Evolutionary conservation across 2,329 filamentous ascomycete species (phyloP).

Genomic region (Penicillium sp.): DNA sequence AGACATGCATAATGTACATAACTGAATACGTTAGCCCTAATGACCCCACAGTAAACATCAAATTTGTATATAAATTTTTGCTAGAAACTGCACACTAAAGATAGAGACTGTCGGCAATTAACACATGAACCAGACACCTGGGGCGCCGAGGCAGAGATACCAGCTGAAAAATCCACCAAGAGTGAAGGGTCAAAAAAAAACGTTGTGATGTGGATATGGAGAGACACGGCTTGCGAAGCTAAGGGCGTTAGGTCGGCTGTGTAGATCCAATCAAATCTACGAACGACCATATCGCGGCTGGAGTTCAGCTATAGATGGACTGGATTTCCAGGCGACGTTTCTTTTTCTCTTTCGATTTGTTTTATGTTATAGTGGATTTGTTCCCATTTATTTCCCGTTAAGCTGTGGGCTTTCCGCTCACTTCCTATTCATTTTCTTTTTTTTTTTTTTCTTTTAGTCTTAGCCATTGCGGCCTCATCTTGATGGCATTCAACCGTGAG

Average conservation of each 20-base stretch:
- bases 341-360: not conserved
- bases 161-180: constrained; percentile 19
- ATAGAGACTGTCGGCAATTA: constrained; percentile 4
- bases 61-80: not conserved
- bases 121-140: constrained; percentile 17
- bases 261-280: constrained; percentile 18
- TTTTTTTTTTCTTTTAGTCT: not conserved
- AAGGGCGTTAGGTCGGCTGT: constrained; percentile 16
- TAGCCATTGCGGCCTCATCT: not conserved
- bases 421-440: not conserved
- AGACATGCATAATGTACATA: not conserved
- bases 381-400: not conserved
- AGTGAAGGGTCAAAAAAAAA: not conserved
- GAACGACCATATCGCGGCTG: constrained; percentile 17
- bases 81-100: not conserved
- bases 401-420: not conserved
- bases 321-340: constrained; percentile 9
- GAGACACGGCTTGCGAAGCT: constrained; percentile 11
- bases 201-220: not conserved
- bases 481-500: too few species aligned
- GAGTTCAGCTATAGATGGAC: constrained; percentile 19
- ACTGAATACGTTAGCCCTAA: constrained; percentile 1
- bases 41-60: not conserved
- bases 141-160: constrained; percentile 22
- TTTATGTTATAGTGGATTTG: not conserved